Evolutionary conservation across 805 yeast genomes (phyloP), one percentile per base, ranked within the genome.

Genomic region (Hanseniaspora pseudoguilliermondii): DNA sequence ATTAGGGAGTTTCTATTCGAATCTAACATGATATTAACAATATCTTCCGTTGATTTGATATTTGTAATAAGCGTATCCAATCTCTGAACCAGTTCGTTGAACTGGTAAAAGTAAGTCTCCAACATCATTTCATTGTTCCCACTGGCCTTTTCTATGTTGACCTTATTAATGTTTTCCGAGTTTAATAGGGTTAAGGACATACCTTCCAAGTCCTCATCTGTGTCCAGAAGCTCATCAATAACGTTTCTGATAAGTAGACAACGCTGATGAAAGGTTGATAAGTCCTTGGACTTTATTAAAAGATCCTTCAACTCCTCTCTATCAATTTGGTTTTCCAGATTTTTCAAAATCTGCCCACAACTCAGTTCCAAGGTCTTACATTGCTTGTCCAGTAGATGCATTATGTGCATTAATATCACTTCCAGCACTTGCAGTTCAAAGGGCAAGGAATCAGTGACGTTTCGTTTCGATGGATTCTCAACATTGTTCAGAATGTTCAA

Each of bases 71-170:
- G 71, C 4, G 91, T 83, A 46, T 86, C 95, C 0, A 95, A 83
- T 62, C 86, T 91, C 67, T 90, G 97, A 7, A 89, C 96, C 61
- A 85, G 82, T 70, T 90, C 97, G 65, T 90, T 96, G 65, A 91
- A 84, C 62, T 89, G 96, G 58, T 85, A 84, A 68, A 86, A 89
- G 69, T 90, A 90, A 0, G 95, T 80, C 65, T 90, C 97, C 21
- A 90, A 66, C 50, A 90, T 73, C 83, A 89, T 84, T 67, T 90
- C 97, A 21, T 87, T 76, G 62, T 90, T 96, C 9, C 83, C 86
- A 59, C 75, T 77, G 64, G 78, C 79, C 1, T 34, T 57, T 8
- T 49, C 29, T 11, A 55, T 48, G 11, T 41, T 29, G 3, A 43
- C 42, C 3, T 48, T 47, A 23, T 62, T 65, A 11, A 64, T 60